Base-by-base conservation (phyloP, 495 filamentous ascomycete species). In the Daldinia vernicosa region DNA sequence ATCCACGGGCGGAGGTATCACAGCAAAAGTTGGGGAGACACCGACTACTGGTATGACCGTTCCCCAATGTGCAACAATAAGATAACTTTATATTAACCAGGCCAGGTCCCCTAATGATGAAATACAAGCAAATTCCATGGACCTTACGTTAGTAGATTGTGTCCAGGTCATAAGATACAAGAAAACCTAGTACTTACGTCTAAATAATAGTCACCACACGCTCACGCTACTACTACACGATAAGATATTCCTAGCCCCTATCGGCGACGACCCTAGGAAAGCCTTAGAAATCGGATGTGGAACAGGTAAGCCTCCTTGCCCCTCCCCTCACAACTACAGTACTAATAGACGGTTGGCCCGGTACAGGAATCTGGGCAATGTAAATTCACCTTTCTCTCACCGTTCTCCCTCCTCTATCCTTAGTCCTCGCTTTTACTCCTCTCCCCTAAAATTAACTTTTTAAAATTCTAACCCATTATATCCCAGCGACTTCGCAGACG, bases 401-500 rank as follows among this genome's bases (percentile, higher is more conserved):
- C 17, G 17, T 45, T 19, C n/a, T n/a, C 37, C 3, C 2, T 45
- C 8, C 40, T 17, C 39, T 17, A n/a, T n/a, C 4, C 37, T 17
- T 17, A 17, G 6, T 8, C 4, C 37, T 43, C 40, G 17, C 40
- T 17, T 2, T 22, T 45, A 5, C 17, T 8, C 17, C 2, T 2
- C 15, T 6, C 40, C 40, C 7, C 2, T 45, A 1, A 45, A 45
- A 22, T 7, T 3, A 17, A 8, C 3, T 9, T 8, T 24, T 2
- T 19, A 0, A 47, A 14, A 22, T 22, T 47, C 22, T 12, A 47
- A 47, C 43, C 17, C 19, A 4, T 19, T n/a, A n/a, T n/a, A n/a
- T n/a, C n/a, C 43, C 43, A 80, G 72, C 51, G 78, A 74, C 69
- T 77, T 79, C 37, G 75, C 72, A 37, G 88, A 91, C 67, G 69